Base-by-base conservation (phyloP, 768 basidiomycete genomes). In the Pilatotrama ljubarskyi region DNA sequence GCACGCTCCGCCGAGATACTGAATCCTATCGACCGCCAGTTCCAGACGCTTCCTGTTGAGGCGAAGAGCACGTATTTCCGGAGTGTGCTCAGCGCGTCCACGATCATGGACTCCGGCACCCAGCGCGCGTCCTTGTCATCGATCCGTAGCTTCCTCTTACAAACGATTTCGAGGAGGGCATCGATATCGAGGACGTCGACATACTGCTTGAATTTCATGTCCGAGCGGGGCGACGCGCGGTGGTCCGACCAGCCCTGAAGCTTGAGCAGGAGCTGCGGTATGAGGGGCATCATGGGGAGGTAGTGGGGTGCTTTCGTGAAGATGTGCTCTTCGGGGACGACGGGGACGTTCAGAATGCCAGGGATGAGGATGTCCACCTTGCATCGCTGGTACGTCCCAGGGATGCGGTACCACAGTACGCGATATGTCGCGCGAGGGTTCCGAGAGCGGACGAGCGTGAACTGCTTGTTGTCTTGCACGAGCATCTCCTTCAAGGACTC, bases 401-500 rank as follows among this genome's bases (percentile, higher is more conserved):
- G 55, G 37, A 57, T 20, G 37, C 47, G 47, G 66, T 74, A 79
- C 74, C 76, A 80, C 1, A 81, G 67, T 0, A 81, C 76, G 35
- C 71, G 66, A 68, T 80, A 79, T 0, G 77, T 76, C n/a, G 77
- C 75, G 0, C 32, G 51, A 8, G 74, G 75, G 61, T 78, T 73
- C 37, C 67, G 72, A 1, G 79, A 74, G 0, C 70, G 65, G 13
- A 77, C 66, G 56, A 77, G 72, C 63, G 71, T 76, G 64, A 80
- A 82, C 1, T 68, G 67, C 29, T 64, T 7, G 64, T 78, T 66
- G 8, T 37, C 53, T 0, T 51, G 49, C 17, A 70, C 69, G 29
- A 84, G 66, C 40, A 75, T 66, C 8, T 50, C 58, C 59, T 84
- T 82, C 59, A 84, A 72, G 6, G 66, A 63, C 65, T 80, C 80